Evolutionary conservation across 2,329 filamentous ascomycete species (phyloP).

Genomic region (Didymella pomorum): DNA sequence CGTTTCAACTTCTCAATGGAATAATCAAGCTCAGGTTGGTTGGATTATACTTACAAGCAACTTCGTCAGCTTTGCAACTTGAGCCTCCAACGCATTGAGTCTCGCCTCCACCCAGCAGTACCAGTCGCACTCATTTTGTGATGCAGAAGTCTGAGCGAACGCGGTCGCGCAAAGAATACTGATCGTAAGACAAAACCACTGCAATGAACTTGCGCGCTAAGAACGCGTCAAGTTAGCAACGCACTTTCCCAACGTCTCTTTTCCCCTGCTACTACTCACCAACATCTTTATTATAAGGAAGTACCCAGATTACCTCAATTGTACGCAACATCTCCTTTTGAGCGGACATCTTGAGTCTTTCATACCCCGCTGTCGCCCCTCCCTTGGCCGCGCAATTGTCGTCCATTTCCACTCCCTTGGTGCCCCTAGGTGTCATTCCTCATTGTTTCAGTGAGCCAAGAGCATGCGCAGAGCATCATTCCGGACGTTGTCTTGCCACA

Average conservation of each 20-base stretch:
- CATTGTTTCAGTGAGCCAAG: constrained; percentile 15
- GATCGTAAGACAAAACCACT: constrained; percentile 20
- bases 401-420: constrained; percentile 20
- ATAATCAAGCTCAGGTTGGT: background rate
- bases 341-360: constrained; percentile 13
- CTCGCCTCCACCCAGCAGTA: constrained; percentile 14
- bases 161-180: constrained; percentile 16
- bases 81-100: constrained; percentile 10
- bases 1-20: background rate
- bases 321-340: constrained; percentile 2
- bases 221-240: constrained; percentile 12
- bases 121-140: constrained; percentile 18
- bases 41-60: constrained; percentile 11
- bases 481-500: constrained; percentile 20
- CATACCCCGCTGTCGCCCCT: constrained; percentile 15
- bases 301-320: constrained; percentile 9
- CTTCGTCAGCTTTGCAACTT: constrained; percentile 5
- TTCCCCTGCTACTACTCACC: constrained; percentile 14
- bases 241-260: background rate
- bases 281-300: constrained; percentile 20
- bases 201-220: constrained; percentile 19
- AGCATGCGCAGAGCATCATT: constrained; percentile 23
- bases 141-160: constrained; percentile 7
- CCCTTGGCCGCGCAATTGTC: constrained; percentile 22
- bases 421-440: constrained; percentile 24